These are phyloP conservation scores for Trichosporon coremiiforme DNA, from an alignment of 1,284 basidiomycete species.

Conservation along the genomic window DNA sequence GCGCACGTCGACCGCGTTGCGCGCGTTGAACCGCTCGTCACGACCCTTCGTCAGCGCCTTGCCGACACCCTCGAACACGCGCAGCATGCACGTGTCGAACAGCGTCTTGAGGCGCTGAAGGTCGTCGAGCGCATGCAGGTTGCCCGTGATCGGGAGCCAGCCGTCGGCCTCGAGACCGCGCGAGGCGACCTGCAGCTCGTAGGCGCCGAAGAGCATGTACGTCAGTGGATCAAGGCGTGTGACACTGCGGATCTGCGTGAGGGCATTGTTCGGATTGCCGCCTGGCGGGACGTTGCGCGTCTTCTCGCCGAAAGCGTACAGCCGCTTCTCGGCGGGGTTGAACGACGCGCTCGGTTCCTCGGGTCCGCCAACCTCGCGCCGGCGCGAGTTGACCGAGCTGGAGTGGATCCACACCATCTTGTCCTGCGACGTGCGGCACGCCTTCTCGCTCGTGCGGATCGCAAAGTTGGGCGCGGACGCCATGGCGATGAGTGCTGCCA, in stretches of 20 bases:
- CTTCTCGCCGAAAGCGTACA: slow-evolving; percentile 86
- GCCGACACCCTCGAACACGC: slow-evolving; percentile 86
- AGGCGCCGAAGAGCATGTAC: slow-evolving; percentile 90
- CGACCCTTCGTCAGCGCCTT: slow-evolving; percentile 42
- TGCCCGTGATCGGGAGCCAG: slow-evolving; percentile 85
- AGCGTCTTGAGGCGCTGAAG: slow-evolving; percentile 78
- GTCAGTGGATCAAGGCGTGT: slow-evolving; percentile 86
- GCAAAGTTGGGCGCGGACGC: slow-evolving; percentile 94
- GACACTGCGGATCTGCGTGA: slow-evolving; percentile 67
- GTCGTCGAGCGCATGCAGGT: slow-evolving; percentile 76
- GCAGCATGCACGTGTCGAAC: slow-evolving; percentile 82
- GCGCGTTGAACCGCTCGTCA: slow-evolving; percentile 37
- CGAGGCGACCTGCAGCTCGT: slow-evolving; percentile 68
- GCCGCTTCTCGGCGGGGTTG: slow-evolving; percentile 67
- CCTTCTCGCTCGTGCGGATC: slow-evolving; percentile 72
- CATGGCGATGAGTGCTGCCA: slow-evolving; percentile 82
- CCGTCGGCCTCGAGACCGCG: slow-evolving; percentile 81
- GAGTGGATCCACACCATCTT: slow-evolving; percentile 72
- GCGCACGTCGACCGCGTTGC: slow-evolving; percentile 30
- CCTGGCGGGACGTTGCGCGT: slow-evolving; percentile 64
- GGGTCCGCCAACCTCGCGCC: slow-evolving; percentile 61
- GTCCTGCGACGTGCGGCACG: slow-evolving; percentile 77
- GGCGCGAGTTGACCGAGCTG: slow-evolving; percentile 81
- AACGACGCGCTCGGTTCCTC: slow-evolving; percentile 57
- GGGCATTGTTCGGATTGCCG: slow-evolving; percentile 39